These are phyloP conservation scores for Dicorynia guianensis DNA, from an alignment of 306 rosid species.

Conservation along the genomic window DNA sequence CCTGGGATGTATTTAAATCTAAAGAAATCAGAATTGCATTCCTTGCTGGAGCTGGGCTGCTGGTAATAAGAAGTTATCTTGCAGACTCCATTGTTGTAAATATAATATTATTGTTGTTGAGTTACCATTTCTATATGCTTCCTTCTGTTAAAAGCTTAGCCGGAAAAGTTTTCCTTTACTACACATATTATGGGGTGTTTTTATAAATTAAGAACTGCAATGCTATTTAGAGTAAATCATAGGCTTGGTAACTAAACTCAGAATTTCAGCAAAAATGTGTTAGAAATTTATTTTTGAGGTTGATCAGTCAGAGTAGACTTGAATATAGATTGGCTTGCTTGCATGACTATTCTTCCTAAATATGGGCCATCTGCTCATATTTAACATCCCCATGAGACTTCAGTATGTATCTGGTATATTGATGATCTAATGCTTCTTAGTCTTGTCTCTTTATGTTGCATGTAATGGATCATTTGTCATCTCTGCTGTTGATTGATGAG, in stretches of 20 bases:
- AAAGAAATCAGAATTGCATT: slow-evolving; percentile 82
- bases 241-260: neutral
- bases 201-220: neutral
- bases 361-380: neutral
- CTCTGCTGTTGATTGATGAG: neutral
- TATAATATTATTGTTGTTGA: neutral
- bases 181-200: neutral
- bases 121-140: slow-evolving; percentile 21
- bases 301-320: neutral
- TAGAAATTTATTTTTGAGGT: neutral
- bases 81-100: neutral
- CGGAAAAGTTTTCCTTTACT: slow-evolving; percentile 1
- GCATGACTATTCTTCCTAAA: neutral
- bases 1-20: slow-evolving; percentile 56
- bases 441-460: neutral
- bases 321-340: slow-evolving; percentile 11
- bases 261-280: neutral
- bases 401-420: neutral
- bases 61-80: slow-evolving; percentile 52
- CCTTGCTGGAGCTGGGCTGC: slow-evolving; percentile 85
- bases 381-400: neutral
- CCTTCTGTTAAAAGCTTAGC: slow-evolving; percentile 28
- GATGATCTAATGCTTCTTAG: neutral
- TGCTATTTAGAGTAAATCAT: neutral
- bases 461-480: neutral